These are phyloP conservation scores for Cystobasidium ongulense DNA, from an alignment of 768 basidiomycete genomes.

Conservation along the genomic window DNA sequence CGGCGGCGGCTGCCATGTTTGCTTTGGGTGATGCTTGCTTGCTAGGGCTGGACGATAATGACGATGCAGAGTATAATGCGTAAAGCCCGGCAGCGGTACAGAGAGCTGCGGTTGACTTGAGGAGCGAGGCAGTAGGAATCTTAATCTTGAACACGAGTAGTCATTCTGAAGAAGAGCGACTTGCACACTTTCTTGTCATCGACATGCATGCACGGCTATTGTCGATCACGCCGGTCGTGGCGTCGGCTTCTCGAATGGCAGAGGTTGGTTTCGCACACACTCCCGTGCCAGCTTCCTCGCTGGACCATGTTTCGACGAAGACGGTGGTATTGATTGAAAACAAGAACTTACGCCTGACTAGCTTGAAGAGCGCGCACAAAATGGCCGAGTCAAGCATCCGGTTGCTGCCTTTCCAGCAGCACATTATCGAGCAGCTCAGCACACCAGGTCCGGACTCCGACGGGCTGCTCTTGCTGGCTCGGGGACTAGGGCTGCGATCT, in stretches of 20 bases:
- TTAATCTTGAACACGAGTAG: neutral
- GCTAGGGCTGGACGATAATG: neutral
- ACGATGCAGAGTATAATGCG: neutral
- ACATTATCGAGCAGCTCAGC: constrained; percentile 36
- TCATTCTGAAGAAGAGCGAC: neutral
- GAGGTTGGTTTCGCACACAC: neutral
- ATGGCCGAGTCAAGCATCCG: constrained; percentile 7
- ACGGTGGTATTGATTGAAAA: neutral
- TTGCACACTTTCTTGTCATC: too few relatives aligned
- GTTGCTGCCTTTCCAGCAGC: constrained; percentile 39
- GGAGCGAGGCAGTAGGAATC: neutral
- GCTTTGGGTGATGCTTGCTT: neutral
- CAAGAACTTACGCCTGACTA: too few relatives aligned
- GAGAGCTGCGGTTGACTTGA: neutral
- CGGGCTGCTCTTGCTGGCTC: constrained; percentile 61
- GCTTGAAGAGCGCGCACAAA: neutral
- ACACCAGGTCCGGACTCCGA: constrained; percentile 30
- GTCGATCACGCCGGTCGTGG: neutral
- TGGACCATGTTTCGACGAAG: neutral
- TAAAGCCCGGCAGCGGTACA: constrained; percentile 2
- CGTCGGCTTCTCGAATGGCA: neutral
- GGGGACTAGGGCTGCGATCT: constrained; percentile 78
- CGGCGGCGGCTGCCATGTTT: constrained; percentile 5
- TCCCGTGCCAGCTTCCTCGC: neutral
- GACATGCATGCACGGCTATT: too few relatives aligned